Conservation (phyloP, 495 filamentous ascomycete species). For the Penicillium herquei region DNA sequence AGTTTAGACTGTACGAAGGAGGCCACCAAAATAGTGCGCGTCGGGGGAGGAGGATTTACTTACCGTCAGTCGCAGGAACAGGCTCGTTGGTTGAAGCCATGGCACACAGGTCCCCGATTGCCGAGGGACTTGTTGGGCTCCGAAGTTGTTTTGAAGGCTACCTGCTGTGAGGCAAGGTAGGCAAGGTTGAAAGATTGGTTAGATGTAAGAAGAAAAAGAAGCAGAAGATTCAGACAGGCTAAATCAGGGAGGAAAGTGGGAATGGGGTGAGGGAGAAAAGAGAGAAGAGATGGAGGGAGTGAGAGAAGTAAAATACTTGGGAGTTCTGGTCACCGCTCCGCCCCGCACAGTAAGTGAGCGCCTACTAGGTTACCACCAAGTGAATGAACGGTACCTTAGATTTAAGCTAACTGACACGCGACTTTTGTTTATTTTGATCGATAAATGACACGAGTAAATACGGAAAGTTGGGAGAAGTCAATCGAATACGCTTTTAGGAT, state of each 20-base stretch:
- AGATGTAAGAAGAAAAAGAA: not conserved
- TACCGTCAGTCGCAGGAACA: not conserved
- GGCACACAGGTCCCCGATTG: not conserved
- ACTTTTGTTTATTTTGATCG: no score
- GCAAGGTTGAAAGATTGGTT: not conserved
- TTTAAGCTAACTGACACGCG: no score
- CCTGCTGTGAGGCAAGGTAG: not conserved
- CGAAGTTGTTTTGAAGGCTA: not conserved
- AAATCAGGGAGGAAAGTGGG: slow-evolving; percentile 6
- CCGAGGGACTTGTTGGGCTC: not conserved
- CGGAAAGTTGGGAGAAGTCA: no score
- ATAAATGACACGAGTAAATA: not conserved
- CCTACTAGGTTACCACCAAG: no score
- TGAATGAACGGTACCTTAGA: no score
- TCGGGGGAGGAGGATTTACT: not conserved
- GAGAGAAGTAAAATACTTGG: slow-evolving; percentile 10
- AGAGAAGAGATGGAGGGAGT: not conserved
- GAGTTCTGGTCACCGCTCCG: slow-evolving; percentile 19
- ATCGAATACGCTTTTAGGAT: no score
- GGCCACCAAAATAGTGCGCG: not conserved
- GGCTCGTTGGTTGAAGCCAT: not conserved
- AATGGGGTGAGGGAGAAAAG: not conserved
- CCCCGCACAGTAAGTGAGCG: slow-evolving; percentile 13
- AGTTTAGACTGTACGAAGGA: not conserved
- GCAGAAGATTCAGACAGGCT: slow-evolving; percentile 8